phyloP scores from a whole-genome alignment of 345 rosid species.

The Syzygium grande region DNA sequence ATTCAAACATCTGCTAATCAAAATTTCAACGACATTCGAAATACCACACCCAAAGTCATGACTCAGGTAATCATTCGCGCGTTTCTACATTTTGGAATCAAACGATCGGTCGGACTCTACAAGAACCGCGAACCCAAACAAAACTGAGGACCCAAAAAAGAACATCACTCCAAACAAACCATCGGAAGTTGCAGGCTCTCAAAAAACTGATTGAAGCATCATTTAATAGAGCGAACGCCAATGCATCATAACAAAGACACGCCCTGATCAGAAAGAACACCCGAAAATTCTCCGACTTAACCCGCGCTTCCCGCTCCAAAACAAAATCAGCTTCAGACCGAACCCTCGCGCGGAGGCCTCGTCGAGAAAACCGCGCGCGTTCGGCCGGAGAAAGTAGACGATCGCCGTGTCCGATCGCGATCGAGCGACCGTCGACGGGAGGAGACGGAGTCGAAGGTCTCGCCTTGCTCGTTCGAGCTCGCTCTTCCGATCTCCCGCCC shows the following conservation, averaged over 20 bases:
- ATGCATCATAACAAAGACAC: neutral
- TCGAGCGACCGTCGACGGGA: neutral
- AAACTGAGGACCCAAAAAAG: neutral
- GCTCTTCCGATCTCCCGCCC: neutral
- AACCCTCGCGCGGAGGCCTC: neutral
- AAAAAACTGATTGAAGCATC: neutral
- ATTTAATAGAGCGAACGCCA: neutral
- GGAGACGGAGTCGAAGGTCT: neutral
- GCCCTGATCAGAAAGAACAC: neutral
- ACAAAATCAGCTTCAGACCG: neutral
- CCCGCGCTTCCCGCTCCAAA: neutral
- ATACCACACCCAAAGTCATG: neutral
- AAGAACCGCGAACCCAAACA: neutral
- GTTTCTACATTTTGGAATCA: neutral
- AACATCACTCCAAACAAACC: neutral
- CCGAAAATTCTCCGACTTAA: neutral
- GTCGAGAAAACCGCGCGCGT: neutral
- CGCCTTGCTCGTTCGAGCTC: neutral
- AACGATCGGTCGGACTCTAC: neutral
- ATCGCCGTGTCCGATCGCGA: neutral
- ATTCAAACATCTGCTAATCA: neutral
- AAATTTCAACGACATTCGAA: neutral
- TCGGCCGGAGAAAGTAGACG: neutral
- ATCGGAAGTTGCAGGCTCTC: neutral
- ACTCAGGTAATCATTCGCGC: neutral